phyloP scores from a whole-genome alignment of 1,284 basidiomycete species.

The Ganoderma lucidum region DNA sequence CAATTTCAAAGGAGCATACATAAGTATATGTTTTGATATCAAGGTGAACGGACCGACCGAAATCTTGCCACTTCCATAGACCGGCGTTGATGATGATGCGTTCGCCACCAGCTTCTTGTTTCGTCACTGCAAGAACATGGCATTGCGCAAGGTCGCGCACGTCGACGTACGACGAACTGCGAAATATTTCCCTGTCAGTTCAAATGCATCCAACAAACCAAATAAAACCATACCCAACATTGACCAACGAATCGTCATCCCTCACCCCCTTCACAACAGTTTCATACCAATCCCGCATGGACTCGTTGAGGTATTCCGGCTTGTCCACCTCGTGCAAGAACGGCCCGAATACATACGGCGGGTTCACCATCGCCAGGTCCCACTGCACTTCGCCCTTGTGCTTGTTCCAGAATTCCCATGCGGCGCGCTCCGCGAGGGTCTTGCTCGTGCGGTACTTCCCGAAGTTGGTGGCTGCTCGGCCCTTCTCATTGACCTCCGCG shows the following conservation, averaged over 20 bases:
- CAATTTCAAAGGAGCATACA: not conserved
- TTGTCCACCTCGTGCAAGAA: conserved; percentile 59
- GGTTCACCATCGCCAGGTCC: conserved; percentile 64
- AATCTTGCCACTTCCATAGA: conserved; percentile 38
- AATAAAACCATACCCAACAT: conserved; percentile 12
- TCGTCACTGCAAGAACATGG: conserved; percentile 61
- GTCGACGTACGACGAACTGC: conserved; percentile 53
- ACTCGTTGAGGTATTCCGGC: conserved; percentile 62
- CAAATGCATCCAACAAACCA: no score
- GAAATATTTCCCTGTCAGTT: not conserved
- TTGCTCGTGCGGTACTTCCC: conserved; percentile 68
- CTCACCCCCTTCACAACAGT: conserved; percentile 33
- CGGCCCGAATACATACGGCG: conserved; percentile 59
- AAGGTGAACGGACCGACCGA: conserved; percentile 29
- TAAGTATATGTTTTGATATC: no score
- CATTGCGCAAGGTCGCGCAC: conserved; percentile 68
- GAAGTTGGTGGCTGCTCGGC: conserved; percentile 49
- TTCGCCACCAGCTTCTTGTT: conserved; percentile 58
- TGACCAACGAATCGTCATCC: conserved; percentile 26
- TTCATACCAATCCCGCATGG: conserved; percentile 47
- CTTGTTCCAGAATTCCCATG: conserved; percentile 64
- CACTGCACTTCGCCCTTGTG: conserved; percentile 56
- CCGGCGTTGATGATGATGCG: conserved; percentile 51
- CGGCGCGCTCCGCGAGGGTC: conserved; percentile 72
- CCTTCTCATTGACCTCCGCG: conserved; percentile 59